Evolutionary conservation across 2,329 filamentous ascomycete genomes (phyloP), one percentile per base, ranked within the genome.

Genomic region (Calonectria pseudoreteaudii): DNA sequence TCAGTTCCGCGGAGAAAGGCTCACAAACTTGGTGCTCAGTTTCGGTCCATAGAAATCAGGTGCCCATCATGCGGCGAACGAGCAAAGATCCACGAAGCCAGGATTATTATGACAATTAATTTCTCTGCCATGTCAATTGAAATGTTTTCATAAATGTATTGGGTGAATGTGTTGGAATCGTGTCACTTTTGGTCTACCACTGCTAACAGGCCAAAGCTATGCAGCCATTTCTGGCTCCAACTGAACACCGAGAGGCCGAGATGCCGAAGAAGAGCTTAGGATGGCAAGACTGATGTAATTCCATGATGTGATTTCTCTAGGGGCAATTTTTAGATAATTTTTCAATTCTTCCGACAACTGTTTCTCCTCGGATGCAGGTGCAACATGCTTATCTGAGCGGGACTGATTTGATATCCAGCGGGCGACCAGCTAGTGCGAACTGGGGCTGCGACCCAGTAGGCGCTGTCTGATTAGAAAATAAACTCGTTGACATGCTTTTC

Each of bases 1-100:
- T 8, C 23, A 38, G 71, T 67, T 78, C 77, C 78, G 78, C 78
- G 78, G 78, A 80, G 77, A 80, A 78, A 70, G 73, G 49, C 44
- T 68, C 66, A 71, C 38, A 47, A 66, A 60, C 76, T 68, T 75
- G 76, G 75, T 66, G 56, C 64, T 64, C 30, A 23, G 7, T 34
- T 64, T 50, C 31, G 20, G 41, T 67, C 58, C 68, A 58, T 71
- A 53, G 47, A 71, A 77, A 74, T 73, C 52, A 75, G 74, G 64
- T 36, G 62, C 60, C 66, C 49, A 68, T 77, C 76, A 78, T 80
- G 78, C 73, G 77, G 79, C 77, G 67, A 62, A 72, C 77, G 79
- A 65, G 67, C 73, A 68, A 77, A 74, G 72, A 77, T 74, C 75
- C 53, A 70, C 58, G 28, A 23, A 23, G 28, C 38, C 44, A 52